These are phyloP conservation scores for Candida labiduridarum DNA, from an alignment of 1,139 yeast species.

Conservation along the genomic window DNA sequence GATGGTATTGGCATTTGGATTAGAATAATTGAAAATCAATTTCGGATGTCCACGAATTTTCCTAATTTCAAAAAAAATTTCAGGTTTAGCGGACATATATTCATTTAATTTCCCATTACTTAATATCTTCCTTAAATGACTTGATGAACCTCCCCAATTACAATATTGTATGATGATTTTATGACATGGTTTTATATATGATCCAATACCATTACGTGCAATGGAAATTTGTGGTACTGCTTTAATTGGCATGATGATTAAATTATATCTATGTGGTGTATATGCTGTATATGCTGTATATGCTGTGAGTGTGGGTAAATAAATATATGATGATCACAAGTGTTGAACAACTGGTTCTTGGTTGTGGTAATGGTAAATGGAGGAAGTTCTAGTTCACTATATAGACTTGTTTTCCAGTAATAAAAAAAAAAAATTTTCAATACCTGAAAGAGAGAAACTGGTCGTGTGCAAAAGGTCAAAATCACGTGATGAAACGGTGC, in stretches of 20 bases:
- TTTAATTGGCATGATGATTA: slow-evolving; percentile 43
- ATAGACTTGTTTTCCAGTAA: too few species aligned
- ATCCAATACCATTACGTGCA: slow-evolving; percentile 80
- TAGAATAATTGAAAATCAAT: slow-evolving; percentile 65
- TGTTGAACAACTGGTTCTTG: too few species aligned
- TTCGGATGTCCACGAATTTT: slow-evolving; percentile 84
- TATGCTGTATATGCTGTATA: too few species aligned
- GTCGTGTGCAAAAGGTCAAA: too few species aligned
- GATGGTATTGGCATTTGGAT: slow-evolving; percentile 18
- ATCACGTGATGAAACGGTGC: too few species aligned
- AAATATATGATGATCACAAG: too few species aligned
- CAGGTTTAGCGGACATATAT: slow-evolving; percentile 62
- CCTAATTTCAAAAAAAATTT: slow-evolving; percentile 69
- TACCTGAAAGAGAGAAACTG: too few species aligned
- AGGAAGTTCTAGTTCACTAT: too few species aligned
- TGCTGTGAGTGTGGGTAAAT: too few species aligned
- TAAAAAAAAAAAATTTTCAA: too few species aligned
- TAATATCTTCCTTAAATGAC: slow-evolving; percentile 75
- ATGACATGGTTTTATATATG: slow-evolving; percentile 75
- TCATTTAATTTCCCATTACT: slow-evolving; percentile 53
- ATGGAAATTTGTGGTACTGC: slow-evolving; percentile 56
- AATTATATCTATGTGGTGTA: too few species aligned
- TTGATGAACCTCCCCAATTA: slow-evolving; percentile 95
- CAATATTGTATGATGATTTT: slow-evolving; percentile 76
- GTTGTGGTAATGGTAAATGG: too few species aligned